Evolutionary conservation across 2,329 filamentous ascomycete species (phyloP), one percentile per base, ranked within the genome.

Genomic region (Fusarium sp.): DNA sequence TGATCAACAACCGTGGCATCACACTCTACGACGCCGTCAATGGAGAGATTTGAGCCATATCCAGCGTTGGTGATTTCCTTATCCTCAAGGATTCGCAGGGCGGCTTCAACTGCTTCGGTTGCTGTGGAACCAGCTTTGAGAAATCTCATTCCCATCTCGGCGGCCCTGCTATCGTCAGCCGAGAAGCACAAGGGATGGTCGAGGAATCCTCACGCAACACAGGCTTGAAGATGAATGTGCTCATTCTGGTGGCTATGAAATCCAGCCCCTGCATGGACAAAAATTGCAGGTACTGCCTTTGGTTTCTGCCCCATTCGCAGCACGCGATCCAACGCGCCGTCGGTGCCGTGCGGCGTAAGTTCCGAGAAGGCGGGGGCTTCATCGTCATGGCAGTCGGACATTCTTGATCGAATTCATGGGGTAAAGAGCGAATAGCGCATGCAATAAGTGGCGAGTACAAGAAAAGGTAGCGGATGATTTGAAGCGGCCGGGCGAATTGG

Each of bases 41-140:
- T 93, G 52, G 94, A 92, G 27, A 99, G 86, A 78, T 99, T 99
- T 83, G 96, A 99, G 56, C 97, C 96, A 80, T 93, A 98, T 0
- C 96, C 96, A 40, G 96, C 94, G 81, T 99, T 99, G 38, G 97
- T 99, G 75, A 99, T 97, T 78, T 98, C 95, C 66, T 93, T 92
- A 80, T 99, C 94, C 83, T 99, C 96, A 20, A 99, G 90, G 22
- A 94, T 87, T 76, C 93, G 94, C 78, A 99, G 91, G 34, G 96
- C 94, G 60, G 93, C 92, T 82, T 98, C 96, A 24, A 98, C 93
- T 18, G 95, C 96, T 79, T 98, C 94, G 5, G 96, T 88, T 6
- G 96, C 94, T 47, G 91, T 91, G 11, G 92, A 93, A 27, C 96
- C 96, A 72, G 89, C 90, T 78, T 90, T 93, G 69, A 99, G 86